Evolutionary conservation across 306 rosid genomes (phyloP).

Genomic region (Quercus bicolor): DNA sequence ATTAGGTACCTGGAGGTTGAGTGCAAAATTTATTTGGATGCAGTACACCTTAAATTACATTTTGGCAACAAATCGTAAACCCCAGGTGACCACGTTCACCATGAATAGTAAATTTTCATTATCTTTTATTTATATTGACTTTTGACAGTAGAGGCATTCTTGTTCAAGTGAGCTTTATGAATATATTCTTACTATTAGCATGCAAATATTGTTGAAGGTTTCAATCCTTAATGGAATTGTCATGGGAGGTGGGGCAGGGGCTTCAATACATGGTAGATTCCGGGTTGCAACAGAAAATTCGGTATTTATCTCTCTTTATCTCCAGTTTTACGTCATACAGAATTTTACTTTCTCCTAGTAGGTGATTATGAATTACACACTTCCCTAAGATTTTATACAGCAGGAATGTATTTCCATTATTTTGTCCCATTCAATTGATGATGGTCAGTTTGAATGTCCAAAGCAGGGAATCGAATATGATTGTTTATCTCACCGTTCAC

Average conservation of each 20-base stretch:
- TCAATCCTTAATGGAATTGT: constrained; percentile 89
- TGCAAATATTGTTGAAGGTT: constrained; percentile 51
- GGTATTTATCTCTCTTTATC: constrained; percentile 28
- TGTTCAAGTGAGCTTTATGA: not conserved
- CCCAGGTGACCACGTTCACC: constrained; percentile 57
- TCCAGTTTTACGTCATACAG: not conserved
- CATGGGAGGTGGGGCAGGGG: constrained; percentile 35
- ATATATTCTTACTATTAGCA: constrained; percentile 1
- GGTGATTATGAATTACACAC: not conserved
- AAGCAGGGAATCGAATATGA: too few species aligned
- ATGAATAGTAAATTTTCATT: not conserved
- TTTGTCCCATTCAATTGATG: not conserved
- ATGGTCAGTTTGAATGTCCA: not conserved
- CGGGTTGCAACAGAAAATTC: constrained; percentile 85
- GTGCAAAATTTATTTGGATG: constrained; percentile 48
- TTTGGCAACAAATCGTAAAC: constrained; percentile 85
- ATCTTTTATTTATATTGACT: not conserved
- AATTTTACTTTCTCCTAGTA: not conserved
- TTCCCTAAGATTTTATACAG: not conserved
- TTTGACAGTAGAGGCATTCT: not conserved
- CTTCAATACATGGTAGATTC: constrained; percentile 83
- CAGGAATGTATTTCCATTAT: not conserved
- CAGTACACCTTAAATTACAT: constrained; percentile 70
- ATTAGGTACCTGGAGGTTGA: constrained; percentile 70
- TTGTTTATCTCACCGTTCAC: not conserved